Percentiles rank a stretch among this genome's conserved stretches.
Evolutionary conservation across 306 rosid genomes (phyloP).

Genomic region (Lupinus albus): DNA sequence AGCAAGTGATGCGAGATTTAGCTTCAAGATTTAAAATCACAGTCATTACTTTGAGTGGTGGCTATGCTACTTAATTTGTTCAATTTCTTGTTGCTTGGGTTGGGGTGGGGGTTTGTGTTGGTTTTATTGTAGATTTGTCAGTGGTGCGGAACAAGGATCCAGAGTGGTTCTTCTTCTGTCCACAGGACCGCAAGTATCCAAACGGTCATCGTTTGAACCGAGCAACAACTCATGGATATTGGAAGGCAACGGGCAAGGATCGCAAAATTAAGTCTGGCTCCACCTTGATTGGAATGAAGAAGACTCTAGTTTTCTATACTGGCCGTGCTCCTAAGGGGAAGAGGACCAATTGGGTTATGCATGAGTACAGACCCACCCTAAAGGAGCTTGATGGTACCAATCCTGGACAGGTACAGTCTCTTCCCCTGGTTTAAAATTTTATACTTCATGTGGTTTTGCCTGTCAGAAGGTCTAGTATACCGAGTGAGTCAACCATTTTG

Average conservation of each 20-base stretch:
- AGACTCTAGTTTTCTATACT: constrained; percentile 84
- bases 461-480: constrained; percentile 20
- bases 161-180: constrained; percentile 99
- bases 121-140: constrained; percentile 61
- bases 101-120: background rate
- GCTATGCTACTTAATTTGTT: constrained; percentile 27
- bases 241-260: constrained; percentile 99
- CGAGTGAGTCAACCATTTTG: constrained; percentile 25
- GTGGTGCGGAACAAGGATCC: constrained; percentile 74
- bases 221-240: constrained; percentile 80
- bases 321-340: constrained; percentile 97
- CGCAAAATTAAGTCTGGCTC: constrained; percentile 76
- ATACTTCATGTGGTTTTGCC: constrained; percentile 5
- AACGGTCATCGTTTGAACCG: constrained; percentile 87
- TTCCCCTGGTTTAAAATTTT: background rate
- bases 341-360: constrained; percentile 96
- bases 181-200: constrained; percentile 91
- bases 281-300: constrained; percentile 88
- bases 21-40: background rate
- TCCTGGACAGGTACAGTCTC: constrained; percentile 82
- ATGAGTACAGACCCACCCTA: constrained; percentile 86
- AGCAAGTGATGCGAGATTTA: too few relatives aligned
- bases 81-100: constrained; percentile 18
- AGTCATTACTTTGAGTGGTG: constrained; percentile 19
- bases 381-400: constrained; percentile 92